These are phyloP conservation scores for Kockovaella imperatae DNA, from an alignment of 768 basidiomycete species.

Conservation along the genomic window DNA sequence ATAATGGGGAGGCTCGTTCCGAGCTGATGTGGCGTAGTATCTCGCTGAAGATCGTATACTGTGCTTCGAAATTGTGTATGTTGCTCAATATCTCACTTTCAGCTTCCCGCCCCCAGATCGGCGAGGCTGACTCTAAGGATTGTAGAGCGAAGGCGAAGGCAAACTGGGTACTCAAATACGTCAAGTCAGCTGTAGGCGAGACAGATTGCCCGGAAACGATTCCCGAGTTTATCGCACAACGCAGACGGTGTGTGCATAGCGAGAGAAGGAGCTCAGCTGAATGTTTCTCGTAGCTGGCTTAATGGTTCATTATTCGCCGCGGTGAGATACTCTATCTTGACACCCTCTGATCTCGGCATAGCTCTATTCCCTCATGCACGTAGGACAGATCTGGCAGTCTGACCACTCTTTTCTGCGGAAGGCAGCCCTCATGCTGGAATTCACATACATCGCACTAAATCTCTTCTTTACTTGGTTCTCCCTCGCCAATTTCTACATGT, in stretches of 20 bases:
- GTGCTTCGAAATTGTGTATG: slow-evolving; percentile 44
- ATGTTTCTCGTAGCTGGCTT: slow-evolving; percentile 41
- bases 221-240: slow-evolving; percentile 87
- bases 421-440: slow-evolving; percentile 64
- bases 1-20: too few species aligned
- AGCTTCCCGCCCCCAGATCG: too few species aligned
- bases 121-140: neutral
- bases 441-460: slow-evolving; percentile 77
- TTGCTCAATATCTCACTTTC: neutral
- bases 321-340: slow-evolving; percentile 8
- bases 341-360: neutral
- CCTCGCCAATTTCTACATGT: slow-evolving; percentile 89
- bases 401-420: slow-evolving; percentile 77
- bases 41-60: slow-evolving; percentile 44
- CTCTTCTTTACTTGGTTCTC: slow-evolving; percentile 84
- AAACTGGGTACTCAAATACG: slow-evolving; percentile 41
- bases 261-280: neutral
- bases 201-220: slow-evolving; percentile 91
- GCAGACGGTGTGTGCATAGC: slow-evolving; percentile 71
- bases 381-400: slow-evolving; percentile 66
- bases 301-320: slow-evolving; percentile 88
- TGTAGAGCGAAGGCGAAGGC: slow-evolving; percentile 38
- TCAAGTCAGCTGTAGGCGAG: slow-evolving; percentile 70
- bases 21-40: slow-evolving; percentile 25
- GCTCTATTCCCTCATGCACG: slow-evolving; percentile 85